phyloP scores from a whole-genome alignment of 2,329 filamentous ascomycete species.

The Grosmannia serpens region DNA sequence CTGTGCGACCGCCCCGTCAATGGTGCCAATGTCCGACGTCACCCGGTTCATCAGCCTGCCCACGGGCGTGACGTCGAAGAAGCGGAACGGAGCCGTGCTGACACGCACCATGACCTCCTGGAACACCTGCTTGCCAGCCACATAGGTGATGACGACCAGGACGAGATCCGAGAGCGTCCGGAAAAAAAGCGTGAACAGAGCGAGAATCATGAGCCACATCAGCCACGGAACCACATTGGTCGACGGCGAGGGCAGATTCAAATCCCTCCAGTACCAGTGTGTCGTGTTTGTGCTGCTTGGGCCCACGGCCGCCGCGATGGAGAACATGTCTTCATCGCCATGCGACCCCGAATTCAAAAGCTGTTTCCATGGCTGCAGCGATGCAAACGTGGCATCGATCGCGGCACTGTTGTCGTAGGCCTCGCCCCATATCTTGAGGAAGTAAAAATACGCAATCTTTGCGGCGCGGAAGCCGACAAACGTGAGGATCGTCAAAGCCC shows the following conservation, averaged over 20 bases:
- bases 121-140: constrained; percentile 67
- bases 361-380: constrained; percentile 1
- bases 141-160: constrained; percentile 68
- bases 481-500: constrained; percentile 52
- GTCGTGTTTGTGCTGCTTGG: background rate
- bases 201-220: constrained; percentile 55
- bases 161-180: constrained; percentile 52
- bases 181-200: constrained; percentile 44
- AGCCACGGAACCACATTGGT: constrained; percentile 65
- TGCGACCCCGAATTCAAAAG: background rate
- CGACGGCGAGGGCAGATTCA: constrained; percentile 51
- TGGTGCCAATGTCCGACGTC: constrained; percentile 78
- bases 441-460: constrained; percentile 61
- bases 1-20: constrained; percentile 74
- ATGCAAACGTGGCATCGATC: constrained; percentile 6
- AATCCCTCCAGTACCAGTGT: constrained; percentile 16
- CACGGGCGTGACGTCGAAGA: constrained; percentile 82
- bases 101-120: constrained; percentile 59
- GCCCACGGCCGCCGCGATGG: background rate
- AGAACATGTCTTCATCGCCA: constrained; percentile 2
- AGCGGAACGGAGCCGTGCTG: constrained; percentile 72
- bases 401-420: constrained; percentile 39
- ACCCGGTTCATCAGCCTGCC: constrained; percentile 86
- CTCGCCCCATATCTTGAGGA: constrained; percentile 80
- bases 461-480: constrained; percentile 53